Percentiles rank a stretch among this genome's conserved stretches.
Conservation (phyloP, 2,329 filamentous ascomycete genomes). For the Penicillium nordicum region DNA sequence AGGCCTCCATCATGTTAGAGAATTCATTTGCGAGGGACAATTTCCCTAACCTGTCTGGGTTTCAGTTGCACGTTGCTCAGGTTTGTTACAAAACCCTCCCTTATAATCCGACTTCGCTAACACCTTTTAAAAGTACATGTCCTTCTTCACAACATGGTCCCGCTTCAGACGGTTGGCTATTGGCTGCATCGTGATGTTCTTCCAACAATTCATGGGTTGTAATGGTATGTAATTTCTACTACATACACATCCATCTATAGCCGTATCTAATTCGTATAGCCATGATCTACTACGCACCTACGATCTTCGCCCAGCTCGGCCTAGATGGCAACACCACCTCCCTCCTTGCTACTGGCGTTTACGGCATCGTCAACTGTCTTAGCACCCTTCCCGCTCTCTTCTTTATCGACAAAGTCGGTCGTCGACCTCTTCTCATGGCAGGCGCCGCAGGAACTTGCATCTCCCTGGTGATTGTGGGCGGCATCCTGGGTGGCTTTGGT, state of each 20-base stretch:
- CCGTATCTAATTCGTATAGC: constrained; percentile 21
- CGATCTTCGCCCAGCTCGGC: constrained; percentile 46
- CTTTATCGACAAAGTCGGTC: constrained; percentile 36
- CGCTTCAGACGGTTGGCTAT: constrained; percentile 39
- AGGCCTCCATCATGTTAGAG: constrained; percentile 43
- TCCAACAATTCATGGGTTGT: constrained; percentile 49
- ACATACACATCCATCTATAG: background rate
- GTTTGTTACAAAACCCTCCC: constrained; percentile 11
- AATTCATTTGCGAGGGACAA: constrained; percentile 32
- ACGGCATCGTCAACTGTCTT: constrained; percentile 40
- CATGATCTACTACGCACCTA: constrained; percentile 50
- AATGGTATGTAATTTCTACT: constrained; percentile 33
- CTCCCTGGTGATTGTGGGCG: constrained; percentile 36
- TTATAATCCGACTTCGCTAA: background rate
- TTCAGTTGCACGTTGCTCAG: constrained; percentile 33
- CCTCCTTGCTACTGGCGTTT: constrained; percentile 37
- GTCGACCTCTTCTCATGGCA: constrained; percentile 34
- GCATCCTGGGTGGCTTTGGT: constrained; percentile 34
- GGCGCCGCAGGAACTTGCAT: constrained; percentile 37
- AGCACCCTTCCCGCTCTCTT: constrained; percentile 35
- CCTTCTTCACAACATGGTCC: constrained; percentile 34
- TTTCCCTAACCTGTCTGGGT: constrained; percentile 29
- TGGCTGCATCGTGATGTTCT: constrained; percentile 41
- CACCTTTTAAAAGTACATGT: constrained; percentile 29
- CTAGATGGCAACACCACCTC: constrained; percentile 37